Conservation (phyloP, 2,329 filamentous ascomycete species). For the Myrmaecium sp. region DNA sequence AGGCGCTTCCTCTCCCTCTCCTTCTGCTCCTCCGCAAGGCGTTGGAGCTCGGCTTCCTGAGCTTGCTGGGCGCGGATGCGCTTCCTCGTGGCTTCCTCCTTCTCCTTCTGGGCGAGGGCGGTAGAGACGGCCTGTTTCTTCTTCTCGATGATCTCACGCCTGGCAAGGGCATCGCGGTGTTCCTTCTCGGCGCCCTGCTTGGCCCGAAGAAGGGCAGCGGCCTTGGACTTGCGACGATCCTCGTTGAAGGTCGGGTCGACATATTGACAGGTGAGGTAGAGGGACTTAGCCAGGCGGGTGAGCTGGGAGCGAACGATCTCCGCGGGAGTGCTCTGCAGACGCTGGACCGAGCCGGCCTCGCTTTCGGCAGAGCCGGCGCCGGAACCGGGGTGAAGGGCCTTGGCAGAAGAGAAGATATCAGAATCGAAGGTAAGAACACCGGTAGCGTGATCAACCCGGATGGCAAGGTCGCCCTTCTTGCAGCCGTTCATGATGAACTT, state of each 20-base stretch:
- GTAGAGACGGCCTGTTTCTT: conserved; percentile 93
- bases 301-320: conserved; percentile 95
- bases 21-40: conserved; percentile 80
- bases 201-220: conserved; percentile 64
- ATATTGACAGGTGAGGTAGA: conserved; percentile 90
- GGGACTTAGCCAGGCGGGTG: conserved; percentile 73
- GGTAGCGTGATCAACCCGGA: conserved; percentile 89
- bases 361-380: conserved; percentile 73
- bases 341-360: conserved; percentile 73
- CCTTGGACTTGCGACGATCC: conserved; percentile 59
- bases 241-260: conserved; percentile 83
- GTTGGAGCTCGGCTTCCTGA: conserved; percentile 75
- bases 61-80: conserved; percentile 72
- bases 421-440: conserved; percentile 94
- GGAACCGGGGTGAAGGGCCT: conserved; percentile 74
- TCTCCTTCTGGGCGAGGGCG: conserved; percentile 72
- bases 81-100: conserved; percentile 81
- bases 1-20: conserved; percentile 85
- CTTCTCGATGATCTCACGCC: conserved; percentile 85
- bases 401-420: conserved; percentile 94
- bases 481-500: conserved; percentile 99
- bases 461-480: conserved; percentile 96
- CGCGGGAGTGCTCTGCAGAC: conserved; percentile 90
- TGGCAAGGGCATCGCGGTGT: conserved; percentile 66
- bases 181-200: conserved; percentile 83